Evolutionary conservation across 2,329 filamentous ascomycete species (phyloP).

Genomic region (Exophiala oligosperma): DNA sequence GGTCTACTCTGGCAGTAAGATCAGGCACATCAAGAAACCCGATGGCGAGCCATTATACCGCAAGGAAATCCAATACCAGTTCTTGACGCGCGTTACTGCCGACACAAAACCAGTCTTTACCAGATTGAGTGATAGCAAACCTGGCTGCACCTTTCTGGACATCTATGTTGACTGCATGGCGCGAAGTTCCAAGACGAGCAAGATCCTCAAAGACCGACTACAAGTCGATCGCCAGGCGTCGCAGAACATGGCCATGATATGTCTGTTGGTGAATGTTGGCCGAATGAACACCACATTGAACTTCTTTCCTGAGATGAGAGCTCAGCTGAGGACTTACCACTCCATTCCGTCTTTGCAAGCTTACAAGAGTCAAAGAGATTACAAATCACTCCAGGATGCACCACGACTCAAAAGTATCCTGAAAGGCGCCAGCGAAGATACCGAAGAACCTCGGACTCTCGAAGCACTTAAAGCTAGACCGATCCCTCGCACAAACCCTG

Average conservation of each 20-base stretch:
- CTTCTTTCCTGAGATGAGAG: conserved; percentile 99
- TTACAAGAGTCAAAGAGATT: conserved; percentile 89
- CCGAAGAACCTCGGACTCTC: conserved; percentile 77
- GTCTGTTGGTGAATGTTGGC: conserved; percentile 92
- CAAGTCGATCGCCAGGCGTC: conserved; percentile 87
- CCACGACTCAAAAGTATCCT: conserved; percentile 94
- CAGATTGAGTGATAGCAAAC: conserved; percentile 81
- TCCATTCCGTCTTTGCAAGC: conserved; percentile 95
- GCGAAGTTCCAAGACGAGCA: conserved; percentile 97
- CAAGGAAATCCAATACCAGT: conserved; percentile 67
- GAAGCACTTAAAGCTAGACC: conserved; percentile 72
- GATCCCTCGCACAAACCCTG: conserved; percentile 86
- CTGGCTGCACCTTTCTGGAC: conserved; percentile 79
- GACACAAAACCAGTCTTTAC: conserved; percentile 73
- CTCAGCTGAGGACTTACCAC: conserved; percentile 94
- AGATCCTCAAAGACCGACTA: conserved; percentile 95
- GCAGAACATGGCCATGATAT: conserved; percentile 99
- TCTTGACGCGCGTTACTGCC: conserved; percentile 63
- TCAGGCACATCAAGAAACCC: conserved; percentile 66
- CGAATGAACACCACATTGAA: conserved; percentile 99
- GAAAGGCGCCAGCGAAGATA: conserved; percentile 92
- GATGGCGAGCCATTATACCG: conserved; percentile 67
- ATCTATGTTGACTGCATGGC: conserved; percentile 99
- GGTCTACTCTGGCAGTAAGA: conserved; percentile 68
- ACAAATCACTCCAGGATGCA: conserved; percentile 97